Base-by-base conservation (phyloP, 805 yeast species). In the Lipomyces chichibuensis region DNA sequence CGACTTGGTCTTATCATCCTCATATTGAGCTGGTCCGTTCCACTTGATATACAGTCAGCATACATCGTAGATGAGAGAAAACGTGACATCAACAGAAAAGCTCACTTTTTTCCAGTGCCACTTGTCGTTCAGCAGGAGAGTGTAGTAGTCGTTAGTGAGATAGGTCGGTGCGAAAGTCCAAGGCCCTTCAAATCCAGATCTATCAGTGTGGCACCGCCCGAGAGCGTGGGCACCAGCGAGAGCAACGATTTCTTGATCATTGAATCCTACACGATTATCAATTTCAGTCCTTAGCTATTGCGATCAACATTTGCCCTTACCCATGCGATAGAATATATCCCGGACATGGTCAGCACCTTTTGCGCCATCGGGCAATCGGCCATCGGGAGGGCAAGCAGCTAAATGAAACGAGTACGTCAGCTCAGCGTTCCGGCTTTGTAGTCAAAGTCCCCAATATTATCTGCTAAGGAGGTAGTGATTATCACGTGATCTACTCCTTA, bases 171-270 rank as follows among this genome's bases (percentile, higher is more conserved):
- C 85, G 66, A 85, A 87, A 43, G 95, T 91, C 97, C 97, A 91
- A 69, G 94, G 92, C 14, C 97, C 96, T 71, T 90, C 95, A 80
- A 83, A 92, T 1, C 96, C 96, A 27, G 92, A 85, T 68, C 87
- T 85, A 70, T 83, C 76, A 67, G 84, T 80, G 74, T 87, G 90
- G 70, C 89, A 85, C 53, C 90, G 81, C 33, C 90, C 90, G 52
- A 87, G 75, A 33, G 84, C 82, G 77, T 87, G 90, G 3, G 89
- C 89, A 33, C 90, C 90, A 46, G 83, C 76, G 25, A 87, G 77
- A 1, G 86, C 85, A n/a, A 87, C 90, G 27, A 85, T 83, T 75
- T 87, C 90, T 73, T 82, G 83, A 72, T 85, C 88, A 72, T 79
- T 81, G 75, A 87, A 85, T 8, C 90, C 90, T 65, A 51, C 13